phyloP scores from a whole-genome alignment of 805 yeast genomes.

The Candida boleticola region DNA sequence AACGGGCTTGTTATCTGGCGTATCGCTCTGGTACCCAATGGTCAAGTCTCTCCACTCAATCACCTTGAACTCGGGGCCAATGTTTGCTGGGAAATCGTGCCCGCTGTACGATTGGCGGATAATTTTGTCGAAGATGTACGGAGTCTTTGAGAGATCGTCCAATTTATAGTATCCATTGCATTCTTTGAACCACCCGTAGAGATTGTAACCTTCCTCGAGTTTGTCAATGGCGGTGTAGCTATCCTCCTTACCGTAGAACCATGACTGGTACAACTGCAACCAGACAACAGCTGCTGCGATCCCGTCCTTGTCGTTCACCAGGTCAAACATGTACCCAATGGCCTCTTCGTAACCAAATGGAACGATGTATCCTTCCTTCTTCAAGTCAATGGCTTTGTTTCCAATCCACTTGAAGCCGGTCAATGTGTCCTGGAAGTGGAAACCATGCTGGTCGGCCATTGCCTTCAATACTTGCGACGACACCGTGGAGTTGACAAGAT shows the following conservation, averaged over 20 bases:
- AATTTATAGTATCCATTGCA: conserved; percentile 83
- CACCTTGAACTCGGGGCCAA: conserved; percentile 58
- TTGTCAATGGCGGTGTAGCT: conserved; percentile 45
- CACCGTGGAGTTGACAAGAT: conserved; percentile 83
- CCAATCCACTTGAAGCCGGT: conserved; percentile 99
- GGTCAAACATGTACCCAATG: conserved; percentile 86
- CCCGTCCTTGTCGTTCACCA: conserved; percentile 92
- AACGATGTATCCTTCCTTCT: conserved; percentile 58
- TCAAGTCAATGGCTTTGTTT: conserved; percentile 75
- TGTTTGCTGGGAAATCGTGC: conserved; percentile 37
- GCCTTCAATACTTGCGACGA: conserved; percentile 77
- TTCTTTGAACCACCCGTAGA: conserved; percentile 80
- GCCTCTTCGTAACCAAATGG: conserved; percentile 97
- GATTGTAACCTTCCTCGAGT: conserved; percentile 55
- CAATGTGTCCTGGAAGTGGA: conserved; percentile 72
- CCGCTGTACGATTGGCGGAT: conserved; percentile 40
- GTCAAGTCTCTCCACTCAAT: conserved; percentile 81
- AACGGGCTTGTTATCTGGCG: conserved; percentile 53
- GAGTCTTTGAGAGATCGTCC: conserved; percentile 50
- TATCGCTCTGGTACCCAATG: conserved; percentile 71
- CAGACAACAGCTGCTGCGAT: conserved; percentile 76
- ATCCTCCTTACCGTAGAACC: conserved; percentile 34
- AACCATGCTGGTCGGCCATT: conserved; percentile 63
- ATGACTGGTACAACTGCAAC: conserved; percentile 60
- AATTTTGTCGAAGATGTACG: conserved; percentile 48